Base-by-base conservation (phyloP, 148 eudicot species). In the Cornus florida region DNA sequence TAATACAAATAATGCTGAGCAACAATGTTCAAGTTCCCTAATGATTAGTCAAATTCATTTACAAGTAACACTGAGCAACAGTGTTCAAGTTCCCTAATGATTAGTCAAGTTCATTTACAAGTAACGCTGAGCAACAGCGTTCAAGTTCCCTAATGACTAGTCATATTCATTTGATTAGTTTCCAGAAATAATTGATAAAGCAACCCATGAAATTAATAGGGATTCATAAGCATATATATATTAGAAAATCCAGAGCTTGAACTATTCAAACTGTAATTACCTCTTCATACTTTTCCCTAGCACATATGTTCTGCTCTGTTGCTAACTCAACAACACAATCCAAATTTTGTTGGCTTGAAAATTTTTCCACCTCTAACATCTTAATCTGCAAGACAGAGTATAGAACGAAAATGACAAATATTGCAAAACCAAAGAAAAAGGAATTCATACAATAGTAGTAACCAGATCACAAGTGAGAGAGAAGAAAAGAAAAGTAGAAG, bases 301-400 rank as follows among this genome's bases (percentile, higher is more conserved):
- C 91, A 59, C 75, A 82, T 67, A 86, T 57, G 74, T 83, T 91
- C 74, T 91, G 90, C 83, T 89, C 85, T 77, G 86, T 88, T 67
- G 91, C 91, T 56, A 89, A 73, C 83, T 87, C 90, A 84, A 86
- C 85, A 74, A 86, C 75, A 82, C 79, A 73, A 74, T 90, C 87
- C 79, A 89, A 81, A 35, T 88, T 89, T 83, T 81, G 87, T 60
- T 84, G 88, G 84, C 89, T 87, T 78, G 93, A 90, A 77, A 83
- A 84, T 78, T 88, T 92, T 83, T 95, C 98, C 84, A 80, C 70
- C 88, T 95, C 94, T 59, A 92, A 81, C 81, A 77, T 83, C 46
- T 80, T 83, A 73, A 93, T 89, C 98, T 95, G 78, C 67, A 72
- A 64, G 39, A 73, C 17, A 70, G 77, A 81, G 56, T 74, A 75